Base-by-base conservation (phyloP, 2,329 filamentous ascomycete genomes). In the Neocucurbitaria cava region DNA sequence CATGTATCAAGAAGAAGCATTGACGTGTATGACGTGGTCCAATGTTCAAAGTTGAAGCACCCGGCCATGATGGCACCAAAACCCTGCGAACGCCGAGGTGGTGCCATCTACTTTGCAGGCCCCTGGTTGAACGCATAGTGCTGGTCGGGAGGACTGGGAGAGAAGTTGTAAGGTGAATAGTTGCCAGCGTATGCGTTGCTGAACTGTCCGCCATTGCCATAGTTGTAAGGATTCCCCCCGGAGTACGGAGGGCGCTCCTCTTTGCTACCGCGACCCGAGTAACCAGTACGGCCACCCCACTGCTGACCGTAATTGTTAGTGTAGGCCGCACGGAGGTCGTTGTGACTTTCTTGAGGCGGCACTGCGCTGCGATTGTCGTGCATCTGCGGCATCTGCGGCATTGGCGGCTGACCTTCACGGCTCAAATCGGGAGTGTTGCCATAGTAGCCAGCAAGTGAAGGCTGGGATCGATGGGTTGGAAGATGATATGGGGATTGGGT, bases 391-490 rank as follows among this genome's bases (percentile, higher is more conserved):
- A 57, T 17, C 30, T 46, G 42, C 24, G 63, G 35, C 46, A 64
- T 53, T 2, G 47, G 51, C 9, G 59, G 23, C 17, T 49, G 47
- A 6, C 55, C 42, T 11, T 65, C 59, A n/a, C 56, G 52, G 33
- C 47, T 46, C 5, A 46, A 15, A 11, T 68, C 64, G 15, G 42
- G 52, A 15, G 46, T 17, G 10, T 56, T 45, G 39, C 62, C 62
- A 45, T 65, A 69, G 49, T 56, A 68, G 18, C 55, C 52, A 24
- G 39, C 52, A 33, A 70, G 56, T 5, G 63, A 62, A 15, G 64
- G 61, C 33, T 71, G 69, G 17, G 69, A 67, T 24, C 67, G 69
- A 41, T 67, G 58, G 24, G 54, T 46, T 5, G 64, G 61, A 18
- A 59, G 49, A 31, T 42, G 31, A n/a, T 48, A 52, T 11, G 50